A percentile compares a stretch with the other conserved stretches of the same genome.
Conservation (phyloP, 495 filamentous ascomycete species). For the Tuber microsphaerosporum region DNA sequence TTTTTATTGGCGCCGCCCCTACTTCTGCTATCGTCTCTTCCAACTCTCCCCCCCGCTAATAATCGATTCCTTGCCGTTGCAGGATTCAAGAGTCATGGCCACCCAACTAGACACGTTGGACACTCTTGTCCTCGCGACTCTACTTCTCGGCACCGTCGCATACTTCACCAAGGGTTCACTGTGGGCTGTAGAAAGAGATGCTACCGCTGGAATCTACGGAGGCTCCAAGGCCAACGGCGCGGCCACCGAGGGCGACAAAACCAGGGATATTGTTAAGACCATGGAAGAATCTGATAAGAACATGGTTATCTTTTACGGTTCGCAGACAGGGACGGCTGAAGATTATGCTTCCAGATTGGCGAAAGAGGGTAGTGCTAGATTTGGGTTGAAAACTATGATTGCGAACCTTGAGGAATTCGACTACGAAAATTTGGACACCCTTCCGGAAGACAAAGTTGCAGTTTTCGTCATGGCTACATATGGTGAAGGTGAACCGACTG, state of each 20-base stretch:
- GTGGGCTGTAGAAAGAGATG: slow-evolving; percentile 82
- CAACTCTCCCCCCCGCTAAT: slow-evolving; percentile 2
- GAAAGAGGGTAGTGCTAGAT: slow-evolving; percentile 93
- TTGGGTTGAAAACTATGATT: slow-evolving; percentile 96
- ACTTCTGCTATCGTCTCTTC: slow-evolving; percentile 11
- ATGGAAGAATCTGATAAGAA: slow-evolving; percentile 95
- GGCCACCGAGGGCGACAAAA: slow-evolving; percentile 70
- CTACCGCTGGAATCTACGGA: slow-evolving; percentile 67
- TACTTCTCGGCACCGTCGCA: slow-evolving; percentile 79
- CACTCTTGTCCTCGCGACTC: slow-evolving; percentile 74
- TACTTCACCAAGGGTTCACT: slow-evolving; percentile 96
- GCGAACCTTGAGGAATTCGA: slow-evolving; percentile 98
- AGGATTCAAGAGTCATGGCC: slow-evolving; percentile 57
- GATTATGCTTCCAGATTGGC: slow-evolving; percentile 96
- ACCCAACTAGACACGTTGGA: slow-evolving; percentile 87
- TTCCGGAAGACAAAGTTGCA: slow-evolving; percentile 82
- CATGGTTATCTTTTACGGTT: slow-evolving; percentile 96
- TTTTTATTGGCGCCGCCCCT: slow-evolving; percentile 12
- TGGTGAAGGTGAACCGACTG: slow-evolving; percentile 95
- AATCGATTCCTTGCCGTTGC: slow-evolving; percentile 27
- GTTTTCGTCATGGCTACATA: slow-evolving; percentile 97
- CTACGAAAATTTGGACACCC: slow-evolving; percentile 83
- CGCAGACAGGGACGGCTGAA: slow-evolving; percentile 96
- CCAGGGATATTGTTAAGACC: slow-evolving; percentile 86
- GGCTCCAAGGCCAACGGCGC: slow-evolving; percentile 53